These are phyloP conservation scores for Exserohilum turcica DNA, from an alignment of 2,329 filamentous ascomycete species.

Conservation along the genomic window DNA sequence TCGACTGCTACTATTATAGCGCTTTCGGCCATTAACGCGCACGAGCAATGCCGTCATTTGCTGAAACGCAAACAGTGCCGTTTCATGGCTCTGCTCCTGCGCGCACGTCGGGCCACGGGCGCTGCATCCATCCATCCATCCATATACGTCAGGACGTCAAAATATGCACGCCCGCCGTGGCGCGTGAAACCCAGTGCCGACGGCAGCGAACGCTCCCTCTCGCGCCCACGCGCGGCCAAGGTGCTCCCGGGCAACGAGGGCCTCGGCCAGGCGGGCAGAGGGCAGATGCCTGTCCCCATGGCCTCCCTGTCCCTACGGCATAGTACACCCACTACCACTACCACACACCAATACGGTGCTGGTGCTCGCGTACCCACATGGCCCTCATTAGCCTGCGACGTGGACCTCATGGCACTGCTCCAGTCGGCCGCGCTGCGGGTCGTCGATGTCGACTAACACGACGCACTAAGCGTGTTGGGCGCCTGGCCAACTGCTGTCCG, in stretches of 20 bases:
- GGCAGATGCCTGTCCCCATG: conserved; percentile 19
- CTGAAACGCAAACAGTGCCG: conserved; percentile 22
- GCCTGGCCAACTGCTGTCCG: conserved; percentile 12
- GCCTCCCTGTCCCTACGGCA: too few species aligned
- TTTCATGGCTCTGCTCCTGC: conserved; percentile 11
- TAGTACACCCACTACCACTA: too few species aligned
- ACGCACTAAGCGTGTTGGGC: background rate
- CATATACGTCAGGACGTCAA: conserved; percentile 28
- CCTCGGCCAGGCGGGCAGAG: background rate
- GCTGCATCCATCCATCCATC: too few species aligned
- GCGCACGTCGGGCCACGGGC: conserved; percentile 11
- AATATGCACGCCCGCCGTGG: conserved; percentile 28
- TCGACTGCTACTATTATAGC: conserved; percentile 14
- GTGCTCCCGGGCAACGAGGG: background rate
- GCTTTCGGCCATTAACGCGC: conserved; percentile 4
- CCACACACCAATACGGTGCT: conserved; percentile 14
- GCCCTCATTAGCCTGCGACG: conserved; percentile 1
- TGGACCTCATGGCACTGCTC: too few species aligned
- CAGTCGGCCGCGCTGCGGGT: too few species aligned
- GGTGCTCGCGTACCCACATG: conserved; percentile 18
- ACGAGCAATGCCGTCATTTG: conserved; percentile 24
- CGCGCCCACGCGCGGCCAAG: conserved; percentile 8
- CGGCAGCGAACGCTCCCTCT: conserved; percentile 30
- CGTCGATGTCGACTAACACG: conserved; percentile 8
- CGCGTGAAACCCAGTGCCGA: conserved; percentile 32